These are phyloP conservation scores for Fraxinus cuspidata DNA, from an alignment of 257 asterid species.

Conservation along the genomic window DNA sequence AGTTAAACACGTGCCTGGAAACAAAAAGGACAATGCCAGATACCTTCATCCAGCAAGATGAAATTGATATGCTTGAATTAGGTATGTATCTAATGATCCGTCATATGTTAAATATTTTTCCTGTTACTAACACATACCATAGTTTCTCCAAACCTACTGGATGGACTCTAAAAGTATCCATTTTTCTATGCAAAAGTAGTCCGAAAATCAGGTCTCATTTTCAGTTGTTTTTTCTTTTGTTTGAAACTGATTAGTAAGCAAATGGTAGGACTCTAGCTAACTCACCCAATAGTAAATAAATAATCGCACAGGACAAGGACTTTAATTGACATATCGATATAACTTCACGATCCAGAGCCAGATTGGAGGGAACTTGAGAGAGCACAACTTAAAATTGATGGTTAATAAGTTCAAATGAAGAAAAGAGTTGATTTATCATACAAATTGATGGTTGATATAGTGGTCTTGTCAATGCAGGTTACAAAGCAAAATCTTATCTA, in stretches of 20 bases:
- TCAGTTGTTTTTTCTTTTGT: background rate
- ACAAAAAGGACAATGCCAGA: conserved; percentile 42
- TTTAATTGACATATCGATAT: background rate
- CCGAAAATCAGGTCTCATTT: background rate
- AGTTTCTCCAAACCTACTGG: background rate
- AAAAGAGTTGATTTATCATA: background rate
- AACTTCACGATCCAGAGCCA: background rate
- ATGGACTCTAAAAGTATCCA: background rate
- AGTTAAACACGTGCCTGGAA: conserved; percentile 56
- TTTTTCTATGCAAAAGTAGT: background rate
- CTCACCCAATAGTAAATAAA: background rate
- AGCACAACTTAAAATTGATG: background rate
- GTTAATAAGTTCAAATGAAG: background rate
- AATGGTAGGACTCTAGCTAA: background rate
- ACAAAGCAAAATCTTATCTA: conserved; percentile 75
- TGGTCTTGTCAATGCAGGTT: conserved; percentile 52
- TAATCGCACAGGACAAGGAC: background rate
- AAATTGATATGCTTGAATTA: conserved; percentile 55
- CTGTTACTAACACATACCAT: background rate
- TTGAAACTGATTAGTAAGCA: background rate
- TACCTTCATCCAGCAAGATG: conserved; percentile 63
- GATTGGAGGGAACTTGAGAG: background rate
- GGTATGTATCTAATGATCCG: conserved; percentile 43
- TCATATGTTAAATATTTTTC: conserved; percentile 14
- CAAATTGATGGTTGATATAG: too few species aligned